Base-by-base conservation (phyloP, 2,329 filamentous ascomycete species). In the Aspergillus melleus region DNA sequence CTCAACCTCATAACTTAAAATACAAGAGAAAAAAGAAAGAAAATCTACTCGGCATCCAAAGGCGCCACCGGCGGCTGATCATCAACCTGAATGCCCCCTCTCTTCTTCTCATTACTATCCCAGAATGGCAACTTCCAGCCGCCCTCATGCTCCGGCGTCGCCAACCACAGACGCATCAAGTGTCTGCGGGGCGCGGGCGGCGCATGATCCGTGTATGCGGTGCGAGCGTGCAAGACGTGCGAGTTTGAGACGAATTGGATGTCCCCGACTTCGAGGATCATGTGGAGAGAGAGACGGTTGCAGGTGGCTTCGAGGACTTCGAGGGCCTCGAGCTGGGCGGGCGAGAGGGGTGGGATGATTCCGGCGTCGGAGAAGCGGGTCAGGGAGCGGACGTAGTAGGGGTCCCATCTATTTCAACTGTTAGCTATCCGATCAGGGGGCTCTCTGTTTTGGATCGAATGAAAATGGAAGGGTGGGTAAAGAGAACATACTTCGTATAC, bases 11-110 rank as follows among this genome's bases (percentile, higher is more conserved):
- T 11, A 29, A 9, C 26, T 24, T n/a, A n/a, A 49, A 22, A 39
- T 53, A 59, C 44, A 24, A 24, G 1, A 24, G 24, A 24, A 24
- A 24, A 5, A 4, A 4, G 6, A 24, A 24, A 24, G 4, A 24
- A 24, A 24, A 5, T 54, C 70, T 85, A 94, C 76, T 94, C 91
- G 0, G 90, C 91, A 79, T 94, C 90, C 56, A 92, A 79, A 8
- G 90, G 88, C 53, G 89, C 90, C 54, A 88, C 85, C 1, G 92
- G 92, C 9, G 89, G 80, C 26, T 84, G 90, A 73, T 96, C 86
- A 74, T 96, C 86, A 2, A 96, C 92, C 79, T 96, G 92, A 65
- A 96, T 91, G 0, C 92, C 92, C 8, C 91, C 91, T 19, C 92
- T 83, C 85, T 96, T 96, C 84, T 90, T 91, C 82, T 95, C 89